A percentile compares a stretch with the other conserved stretches of the same genome.
Conservation (phyloP, 352 stramenopile genomes). For the Lagenidium sp. region DNA sequence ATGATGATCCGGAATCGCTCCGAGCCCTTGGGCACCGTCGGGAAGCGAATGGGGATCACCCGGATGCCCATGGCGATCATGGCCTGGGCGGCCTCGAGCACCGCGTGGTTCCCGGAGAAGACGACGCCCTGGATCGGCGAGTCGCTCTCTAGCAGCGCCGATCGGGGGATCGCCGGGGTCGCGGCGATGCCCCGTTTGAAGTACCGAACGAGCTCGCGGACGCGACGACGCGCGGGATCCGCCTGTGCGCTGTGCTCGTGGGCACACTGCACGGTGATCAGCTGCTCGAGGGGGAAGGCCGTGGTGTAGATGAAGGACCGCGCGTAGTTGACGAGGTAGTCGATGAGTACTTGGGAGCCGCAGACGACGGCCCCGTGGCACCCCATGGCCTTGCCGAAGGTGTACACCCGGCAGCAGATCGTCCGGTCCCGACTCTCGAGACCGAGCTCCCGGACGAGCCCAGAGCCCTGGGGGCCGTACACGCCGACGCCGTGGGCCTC, state of each 20-base stretch:
- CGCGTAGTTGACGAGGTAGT: conserved; percentile 97
- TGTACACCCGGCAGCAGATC: conserved; percentile 88
- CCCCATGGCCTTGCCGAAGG: conserved; percentile 96
- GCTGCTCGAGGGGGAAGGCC: conserved; percentile 86
- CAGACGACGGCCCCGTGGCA: conserved; percentile 94
- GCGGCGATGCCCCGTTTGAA: conserved; percentile 63
- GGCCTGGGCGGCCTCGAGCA: conserved; percentile 63
- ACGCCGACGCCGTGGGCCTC: conserved; percentile 94
- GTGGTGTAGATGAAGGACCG: conserved; percentile 98
- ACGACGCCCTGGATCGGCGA: conserved; percentile 94
- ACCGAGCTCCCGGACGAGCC: conserved; percentile 47
- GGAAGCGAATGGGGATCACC: conserved; percentile 93
- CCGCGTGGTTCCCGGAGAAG: conserved; percentile 86
- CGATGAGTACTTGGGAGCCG: conserved; percentile 80
- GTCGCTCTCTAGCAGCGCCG: conserved; percentile 51
- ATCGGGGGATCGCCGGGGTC: conserved; percentile 25
- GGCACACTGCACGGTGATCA: conserved; percentile 83
- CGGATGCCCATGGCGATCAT: conserved; percentile 73
- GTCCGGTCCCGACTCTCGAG: conserved; percentile 73
- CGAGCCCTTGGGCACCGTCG: conserved; percentile 90
- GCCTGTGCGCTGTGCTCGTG: conserved; percentile 80
- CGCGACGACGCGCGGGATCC: conserved; percentile 26
- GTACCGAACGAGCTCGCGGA: conserved; percentile 52
- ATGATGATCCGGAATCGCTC: conserved; percentile 96
- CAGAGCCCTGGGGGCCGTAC: conserved; percentile 74